A percentile compares a stretch with the other conserved stretches of the same genome.
These are phyloP conservation scores for Akanthomyces muscarius DNA, from an alignment of 2,329 filamentous ascomycete species.

Conservation along the genomic window DNA sequence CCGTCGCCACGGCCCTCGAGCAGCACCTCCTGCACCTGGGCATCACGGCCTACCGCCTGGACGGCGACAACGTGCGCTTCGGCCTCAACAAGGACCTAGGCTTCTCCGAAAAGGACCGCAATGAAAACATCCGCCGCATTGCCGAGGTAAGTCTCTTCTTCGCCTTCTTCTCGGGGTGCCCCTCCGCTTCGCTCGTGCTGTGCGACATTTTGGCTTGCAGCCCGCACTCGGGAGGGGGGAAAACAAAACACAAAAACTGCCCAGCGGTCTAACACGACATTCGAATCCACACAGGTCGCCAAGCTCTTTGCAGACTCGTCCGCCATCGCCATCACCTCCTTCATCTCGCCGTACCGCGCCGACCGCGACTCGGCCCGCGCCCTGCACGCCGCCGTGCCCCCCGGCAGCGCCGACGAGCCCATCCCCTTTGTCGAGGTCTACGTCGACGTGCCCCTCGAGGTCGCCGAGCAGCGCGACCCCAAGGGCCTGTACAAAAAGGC, in stretches of 20 bases:
- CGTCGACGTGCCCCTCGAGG: conserved; percentile 85
- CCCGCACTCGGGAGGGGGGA: too few species aligned
- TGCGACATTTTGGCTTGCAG: neutral
- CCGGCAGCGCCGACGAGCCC: conserved; percentile 53
- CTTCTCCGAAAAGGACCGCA: conserved; percentile 87
- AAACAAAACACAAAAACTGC: conserved; percentile 32
- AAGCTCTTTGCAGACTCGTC: conserved; percentile 93
- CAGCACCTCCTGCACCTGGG: conserved; percentile 89
- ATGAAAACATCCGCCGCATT: conserved; percentile 96
- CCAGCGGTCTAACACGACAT: neutral
- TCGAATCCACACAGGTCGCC: conserved; percentile 53
- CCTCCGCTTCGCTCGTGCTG: neutral
- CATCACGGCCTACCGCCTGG: conserved; percentile 82
- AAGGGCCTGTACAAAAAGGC: conserved; percentile 99
- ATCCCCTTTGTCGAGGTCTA: conserved; percentile 92
- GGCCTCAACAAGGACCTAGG: conserved; percentile 97
- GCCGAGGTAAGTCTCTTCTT: conserved; percentile 54
- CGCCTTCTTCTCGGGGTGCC: neutral
- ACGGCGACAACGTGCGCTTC: conserved; percentile 98
- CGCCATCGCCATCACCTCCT: conserved; percentile 85
- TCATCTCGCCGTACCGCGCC: conserved; percentile 91
- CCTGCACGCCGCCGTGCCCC: conserved; percentile 59
- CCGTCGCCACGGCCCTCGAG: conserved; percentile 92
- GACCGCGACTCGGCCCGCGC: conserved; percentile 80
- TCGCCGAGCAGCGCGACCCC: conserved; percentile 90